Percentiles rank a stretch among this genome's conserved stretches.
phyloP scores from a whole-genome alignment of 108 stramenopile species.

The Aureococcus anophagefferens region DNA sequence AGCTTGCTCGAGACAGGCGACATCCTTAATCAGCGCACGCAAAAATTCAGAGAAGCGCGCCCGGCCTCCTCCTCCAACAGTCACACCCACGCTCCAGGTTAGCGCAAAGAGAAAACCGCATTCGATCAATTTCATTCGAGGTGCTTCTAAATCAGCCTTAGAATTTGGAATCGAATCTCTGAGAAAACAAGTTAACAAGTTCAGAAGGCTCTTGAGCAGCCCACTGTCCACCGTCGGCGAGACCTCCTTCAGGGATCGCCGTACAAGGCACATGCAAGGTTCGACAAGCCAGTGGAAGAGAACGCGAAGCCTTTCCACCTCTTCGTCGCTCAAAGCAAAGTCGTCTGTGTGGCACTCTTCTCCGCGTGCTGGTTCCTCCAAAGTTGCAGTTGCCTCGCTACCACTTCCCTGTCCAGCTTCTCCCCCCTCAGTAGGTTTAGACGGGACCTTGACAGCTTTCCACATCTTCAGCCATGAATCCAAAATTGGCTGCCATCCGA shows the following conservation, averaged over 20 bases:
- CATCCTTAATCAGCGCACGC: not conserved
- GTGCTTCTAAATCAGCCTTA: too few relatives aligned
- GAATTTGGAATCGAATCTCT: not conserved
- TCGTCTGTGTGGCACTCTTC: too few relatives aligned
- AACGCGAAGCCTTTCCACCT: slow-evolving; percentile 20
- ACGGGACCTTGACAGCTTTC: slow-evolving; percentile 1
- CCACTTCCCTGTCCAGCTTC: too few relatives aligned
- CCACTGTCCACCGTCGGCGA: slow-evolving; percentile 50
- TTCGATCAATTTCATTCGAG: slow-evolving; percentile 7
- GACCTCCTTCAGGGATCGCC: slow-evolving; percentile 42
- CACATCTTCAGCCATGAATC: slow-evolving; percentile 35
- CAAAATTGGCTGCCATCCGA: slow-evolving; percentile 45
- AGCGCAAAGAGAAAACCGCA: slow-evolving; percentile 19
- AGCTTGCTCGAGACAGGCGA: not conserved
- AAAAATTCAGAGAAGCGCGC: not conserved
- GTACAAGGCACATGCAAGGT: slow-evolving; percentile 41
- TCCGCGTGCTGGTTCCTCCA: too few relatives aligned
- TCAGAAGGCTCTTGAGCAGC: slow-evolving; percentile 32
- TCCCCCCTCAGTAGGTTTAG: too few relatives aligned
- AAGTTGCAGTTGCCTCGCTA: too few relatives aligned
- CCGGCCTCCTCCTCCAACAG: not conserved
- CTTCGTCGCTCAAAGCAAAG: slow-evolving; percentile 5
- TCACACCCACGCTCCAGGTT: not conserved
- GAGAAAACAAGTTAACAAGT: slow-evolving; percentile 36
- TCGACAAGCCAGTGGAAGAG: slow-evolving; percentile 54